Base-by-base conservation (phyloP, 2,329 filamentous ascomycete species). In the Arthrobotrys sphaeroides region DNA sequence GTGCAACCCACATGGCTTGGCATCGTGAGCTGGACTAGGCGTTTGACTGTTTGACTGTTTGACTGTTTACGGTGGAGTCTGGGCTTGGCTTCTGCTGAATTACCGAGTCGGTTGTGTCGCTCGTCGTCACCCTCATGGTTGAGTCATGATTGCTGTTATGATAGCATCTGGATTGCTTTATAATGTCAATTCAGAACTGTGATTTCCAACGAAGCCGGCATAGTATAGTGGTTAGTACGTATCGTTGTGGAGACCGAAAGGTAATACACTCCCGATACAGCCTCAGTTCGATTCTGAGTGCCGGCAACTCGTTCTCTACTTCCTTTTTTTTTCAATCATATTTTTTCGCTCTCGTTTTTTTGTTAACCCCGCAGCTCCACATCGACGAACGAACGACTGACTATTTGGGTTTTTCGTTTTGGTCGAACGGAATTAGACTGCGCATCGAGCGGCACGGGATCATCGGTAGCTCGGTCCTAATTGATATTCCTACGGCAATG, bases 211-310 rank as follows among this genome's bases (percentile, higher is more conserved):
- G 36, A 61, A 40, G 67, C 67, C 59, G 59, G 67, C 67, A 72
- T 72, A 64, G 67, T 72, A 72, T 72, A 72, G 67, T 72, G 67
- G 67, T 72, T 57, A 72, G 57, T 72, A 72, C 67, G 42, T 55
- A 72, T 72, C 67, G 67, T 72, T 72, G 67, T 72, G 67, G 67
- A 64, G 22, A 64, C 47, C 67, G 57, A 40, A 61, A 60, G 66
- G 40, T 69, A 33, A 16, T 42, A 65, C 57, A 62, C 43, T 43
- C 43, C 67, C 67, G 67, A 72, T 72, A 43, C 40, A 64, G 45
- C 67, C 67, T 64, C 59, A 55, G 67, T 72, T 72, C 67, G 67
- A 72, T 72, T 72, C 67, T 55, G 59, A 64, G 67, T 72, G 67
- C 67, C 59, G 67, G 67, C 67, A 72, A 64, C 3, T 51, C 60